A percentile compares a stretch with the other conserved stretches of the same genome.
Evolutionary conservation across 306 rosid species (phyloP).

Genomic region (Inga oerstediana): DNA sequence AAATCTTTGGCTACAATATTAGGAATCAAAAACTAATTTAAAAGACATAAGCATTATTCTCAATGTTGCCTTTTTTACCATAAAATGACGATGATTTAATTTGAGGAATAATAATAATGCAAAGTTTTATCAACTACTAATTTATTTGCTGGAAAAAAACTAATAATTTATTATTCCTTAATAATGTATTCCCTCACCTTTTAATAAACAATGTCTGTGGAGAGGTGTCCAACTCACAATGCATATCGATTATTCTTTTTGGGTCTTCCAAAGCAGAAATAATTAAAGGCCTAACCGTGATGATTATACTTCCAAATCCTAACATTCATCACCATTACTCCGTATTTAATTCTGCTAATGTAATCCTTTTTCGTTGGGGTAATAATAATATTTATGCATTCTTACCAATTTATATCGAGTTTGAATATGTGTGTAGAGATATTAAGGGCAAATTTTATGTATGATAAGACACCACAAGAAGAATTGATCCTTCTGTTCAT

Average conservation of each 20-base stretch:
- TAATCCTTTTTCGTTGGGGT: neutral
- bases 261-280: neutral
- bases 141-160: neutral
- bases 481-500: slow-evolving; percentile 21
- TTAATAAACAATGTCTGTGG: neutral
- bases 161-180: slow-evolving; percentile 9
- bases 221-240: slow-evolving; percentile 18
- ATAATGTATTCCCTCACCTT: neutral
- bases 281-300: neutral
- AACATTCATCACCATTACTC: neutral
- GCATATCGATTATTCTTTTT: slow-evolving; percentile 4
- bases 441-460: neutral
- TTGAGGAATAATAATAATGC: slow-evolving; percentile 20
- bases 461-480: slow-evolving; percentile 30
- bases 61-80: neutral
- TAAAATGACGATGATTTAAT: neutral
- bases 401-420: neutral
- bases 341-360: neutral
- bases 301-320: neutral
- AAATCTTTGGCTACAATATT: neutral
- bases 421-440: neutral
- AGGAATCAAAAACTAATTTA: neutral
- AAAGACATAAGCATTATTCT: too few species aligned
- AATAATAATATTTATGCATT: neutral
- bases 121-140: neutral